Conservation (phyloP, 2,329 filamentous ascomycete genomes). For the Colletotrichum sp. region DNA sequence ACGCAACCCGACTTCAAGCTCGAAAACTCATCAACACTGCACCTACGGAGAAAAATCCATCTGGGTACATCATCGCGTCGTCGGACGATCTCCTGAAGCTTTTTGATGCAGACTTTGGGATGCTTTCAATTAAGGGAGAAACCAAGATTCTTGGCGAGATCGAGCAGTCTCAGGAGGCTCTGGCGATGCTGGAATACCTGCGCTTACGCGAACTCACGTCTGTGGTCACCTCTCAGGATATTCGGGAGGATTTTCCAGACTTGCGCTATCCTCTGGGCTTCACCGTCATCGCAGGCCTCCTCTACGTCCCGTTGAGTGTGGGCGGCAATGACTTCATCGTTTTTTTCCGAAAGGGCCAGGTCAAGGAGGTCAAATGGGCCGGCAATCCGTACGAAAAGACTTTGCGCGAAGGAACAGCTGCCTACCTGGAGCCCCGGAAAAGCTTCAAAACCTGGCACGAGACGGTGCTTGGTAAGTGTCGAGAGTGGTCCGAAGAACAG, state of each 20-base stretch:
- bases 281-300: slow-evolving; percentile 74
- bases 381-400: slow-evolving; percentile 86
- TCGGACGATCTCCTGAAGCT: slow-evolving; percentile 84
- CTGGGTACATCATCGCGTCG: slow-evolving; percentile 88
- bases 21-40: slow-evolving; percentile 88
- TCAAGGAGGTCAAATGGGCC: slow-evolving; percentile 82
- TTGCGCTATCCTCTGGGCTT: slow-evolving; percentile 82
- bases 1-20: slow-evolving; percentile 82
- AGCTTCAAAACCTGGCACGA: slow-evolving; percentile 86
- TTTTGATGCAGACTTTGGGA: slow-evolving; percentile 86
- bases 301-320: slow-evolving; percentile 81
- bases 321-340: slow-evolving; percentile 86
- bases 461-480: slow-evolving; percentile 79
- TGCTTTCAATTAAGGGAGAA: slow-evolving; percentile 85
- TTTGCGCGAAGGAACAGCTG: slow-evolving; percentile 72
- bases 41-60: slow-evolving; percentile 80
- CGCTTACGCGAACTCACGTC: slow-evolving; percentile 76
- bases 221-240: slow-evolving; percentile 79
- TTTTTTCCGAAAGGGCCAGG: slow-evolving; percentile 82
- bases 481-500: slow-evolving; percentile 89
- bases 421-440: slow-evolving; percentile 77
- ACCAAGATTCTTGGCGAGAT: slow-evolving; percentile 82
- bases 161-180: slow-evolving; percentile 79
- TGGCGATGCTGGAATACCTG: slow-evolving; percentile 86
- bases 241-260: slow-evolving; percentile 80